phyloP scores from a whole-genome alignment of 2,329 filamentous ascomycete genomes.

The Botrytis elliptica region DNA sequence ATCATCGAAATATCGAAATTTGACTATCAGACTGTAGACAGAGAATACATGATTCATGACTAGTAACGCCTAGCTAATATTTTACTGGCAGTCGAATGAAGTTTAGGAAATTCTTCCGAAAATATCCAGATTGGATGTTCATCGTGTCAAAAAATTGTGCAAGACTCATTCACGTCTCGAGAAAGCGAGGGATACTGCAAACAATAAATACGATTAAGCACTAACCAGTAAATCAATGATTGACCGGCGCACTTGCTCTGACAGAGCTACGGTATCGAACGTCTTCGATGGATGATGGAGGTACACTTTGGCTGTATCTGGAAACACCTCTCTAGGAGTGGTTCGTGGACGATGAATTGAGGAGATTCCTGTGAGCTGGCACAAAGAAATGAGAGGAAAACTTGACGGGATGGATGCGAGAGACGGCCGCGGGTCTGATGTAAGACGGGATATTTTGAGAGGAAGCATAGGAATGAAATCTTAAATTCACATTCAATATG shows the following conservation, averaged over 20 bases:
- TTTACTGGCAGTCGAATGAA: accelerated
- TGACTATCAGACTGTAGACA: neutral
- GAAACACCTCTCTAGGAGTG: too few species aligned
- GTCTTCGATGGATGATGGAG: too few species aligned
- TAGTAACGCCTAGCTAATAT: neutral
- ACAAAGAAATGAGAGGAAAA: accelerated
- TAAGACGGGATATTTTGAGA: too few species aligned
- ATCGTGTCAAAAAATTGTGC: accelerated
- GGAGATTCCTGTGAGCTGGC: too few species aligned
- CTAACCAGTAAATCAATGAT: neutral
- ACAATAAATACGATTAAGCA: neutral
- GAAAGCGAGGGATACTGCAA: neutral
- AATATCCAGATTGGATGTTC: accelerated
- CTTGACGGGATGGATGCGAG: neutral
- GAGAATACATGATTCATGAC: neutral
- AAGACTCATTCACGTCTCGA: neutral
- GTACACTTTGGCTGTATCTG: neutral
- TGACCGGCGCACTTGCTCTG: neutral
- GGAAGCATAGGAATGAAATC: neutral
- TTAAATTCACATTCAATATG: neutral
- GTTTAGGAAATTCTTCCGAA: too few species aligned
- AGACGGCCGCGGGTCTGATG: neutral
- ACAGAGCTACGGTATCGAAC: too few species aligned
- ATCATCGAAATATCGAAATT: neutral
- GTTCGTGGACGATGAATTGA: neutral